These are phyloP conservation scores for Suhomyces yuchorum DNA, from an alignment of 1,139 yeast genomes.

Conservation along the genomic window DNA sequence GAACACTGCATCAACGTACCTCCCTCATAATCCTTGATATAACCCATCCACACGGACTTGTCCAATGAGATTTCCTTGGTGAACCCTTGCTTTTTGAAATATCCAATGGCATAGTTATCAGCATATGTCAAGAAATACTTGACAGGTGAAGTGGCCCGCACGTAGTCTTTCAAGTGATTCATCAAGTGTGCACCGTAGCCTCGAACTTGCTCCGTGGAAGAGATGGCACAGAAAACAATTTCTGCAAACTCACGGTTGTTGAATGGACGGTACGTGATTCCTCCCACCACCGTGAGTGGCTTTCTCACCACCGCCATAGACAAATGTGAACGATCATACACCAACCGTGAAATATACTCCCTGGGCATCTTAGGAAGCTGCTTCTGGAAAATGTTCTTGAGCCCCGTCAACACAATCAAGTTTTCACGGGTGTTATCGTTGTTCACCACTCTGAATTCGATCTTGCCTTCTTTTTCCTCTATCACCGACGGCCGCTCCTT, in stretches of 20 bases:
- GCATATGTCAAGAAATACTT: conserved; percentile 93
- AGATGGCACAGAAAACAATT: conserved; percentile 96
- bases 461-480: conserved; percentile 88
- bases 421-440: conserved; percentile 88
- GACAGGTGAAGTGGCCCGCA: conserved; percentile 82
- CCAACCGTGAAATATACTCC: conserved; percentile 91
- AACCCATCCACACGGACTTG: conserved; percentile 94
- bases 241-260: conserved; percentile 91
- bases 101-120: conserved; percentile 97
- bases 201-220: conserved; percentile 94
- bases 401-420: conserved; percentile 88
- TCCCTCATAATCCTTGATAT: conserved; percentile 97
- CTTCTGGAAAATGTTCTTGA: conserved; percentile 93
- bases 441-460: conserved; percentile 93
- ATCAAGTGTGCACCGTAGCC: conserved; percentile 98
- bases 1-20: conserved; percentile 98
- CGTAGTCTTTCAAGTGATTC: conserved; percentile 97
- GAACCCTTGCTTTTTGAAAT: conserved; percentile 96
- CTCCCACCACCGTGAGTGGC: conserved; percentile 95
- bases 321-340: conserved; percentile 89
- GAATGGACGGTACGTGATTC: conserved; percentile 94
- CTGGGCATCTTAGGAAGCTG: conserved; percentile 98
- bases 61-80: conserved; percentile 91
- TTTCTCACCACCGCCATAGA: conserved; percentile 95
- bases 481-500: conserved; percentile 92